phyloP scores from a whole-genome alignment of 106 monocot genomes.

The Cymbidium sinense region DNA sequence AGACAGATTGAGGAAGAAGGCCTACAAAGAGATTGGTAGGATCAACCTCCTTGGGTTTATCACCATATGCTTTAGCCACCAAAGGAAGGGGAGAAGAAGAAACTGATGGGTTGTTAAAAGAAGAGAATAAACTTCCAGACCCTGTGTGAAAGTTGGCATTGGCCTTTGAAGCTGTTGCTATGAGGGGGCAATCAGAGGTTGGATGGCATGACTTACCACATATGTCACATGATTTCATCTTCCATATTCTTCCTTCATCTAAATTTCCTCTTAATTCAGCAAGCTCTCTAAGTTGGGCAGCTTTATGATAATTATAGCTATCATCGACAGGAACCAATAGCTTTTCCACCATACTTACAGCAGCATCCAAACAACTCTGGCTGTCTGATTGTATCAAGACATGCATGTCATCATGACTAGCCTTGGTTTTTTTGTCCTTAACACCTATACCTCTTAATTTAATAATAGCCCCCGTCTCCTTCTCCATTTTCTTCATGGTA shows the following conservation, averaged over 20 bases:
- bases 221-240: neutral
- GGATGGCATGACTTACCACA: neutral
- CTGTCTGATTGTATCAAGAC: constrained; percentile 88
- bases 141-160: neutral
- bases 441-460: constrained; percentile 78
- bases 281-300: constrained; percentile 89
- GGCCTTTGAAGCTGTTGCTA: neutral
- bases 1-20: neutral
- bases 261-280: constrained; percentile 84
- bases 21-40: neutral
- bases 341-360: constrained; percentile 92
- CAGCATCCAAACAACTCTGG: constrained; percentile 70
- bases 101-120: neutral
- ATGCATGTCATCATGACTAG: constrained; percentile 59
- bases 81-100: neutral
- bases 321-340: constrained; percentile 75
- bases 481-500: constrained; percentile 93
- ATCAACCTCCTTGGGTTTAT: neutral
- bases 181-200: neutral
- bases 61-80: neutral
- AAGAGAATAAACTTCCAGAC: neutral
- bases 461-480: constrained; percentile 86
- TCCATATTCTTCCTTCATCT: constrained; percentile 57
- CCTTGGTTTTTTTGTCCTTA: constrained; percentile 42
- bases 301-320: constrained; percentile 73